Conservation (phyloP, 768 basidiomycete species). For the Xerocomellus amylosporus region DNA sequence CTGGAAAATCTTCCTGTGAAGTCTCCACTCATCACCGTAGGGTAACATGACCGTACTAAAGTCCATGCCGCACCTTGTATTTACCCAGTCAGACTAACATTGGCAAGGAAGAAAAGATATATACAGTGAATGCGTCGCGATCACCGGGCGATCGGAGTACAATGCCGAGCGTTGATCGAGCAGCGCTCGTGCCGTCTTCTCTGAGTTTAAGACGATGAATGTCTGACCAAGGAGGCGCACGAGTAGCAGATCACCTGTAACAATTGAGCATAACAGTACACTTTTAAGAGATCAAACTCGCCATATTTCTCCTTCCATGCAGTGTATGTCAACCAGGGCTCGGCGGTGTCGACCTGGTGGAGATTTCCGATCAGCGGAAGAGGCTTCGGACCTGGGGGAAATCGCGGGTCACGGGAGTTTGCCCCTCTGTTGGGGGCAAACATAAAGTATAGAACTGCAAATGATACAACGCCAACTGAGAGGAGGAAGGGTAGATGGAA, state of each 20-base stretch:
- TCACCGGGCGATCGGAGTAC: constrained; percentile 28
- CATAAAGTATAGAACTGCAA: constrained; percentile 1
- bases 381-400: constrained; percentile 33
- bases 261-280: background rate
- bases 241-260: constrained; percentile 21
- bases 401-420: constrained; percentile 9
- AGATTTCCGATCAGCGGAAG: constrained; percentile 31
- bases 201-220: constrained; percentile 29
- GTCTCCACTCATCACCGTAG: constrained; percentile 31
- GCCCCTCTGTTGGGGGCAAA: background rate
- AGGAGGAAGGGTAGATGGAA: background rate
- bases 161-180: constrained; percentile 28
- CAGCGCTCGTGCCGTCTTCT: constrained; percentile 25
- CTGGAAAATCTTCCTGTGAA: constrained; percentile 31
- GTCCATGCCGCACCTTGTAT: constrained; percentile 24
- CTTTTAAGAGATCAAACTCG: background rate
- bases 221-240: constrained; percentile 23
- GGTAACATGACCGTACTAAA: constrained; percentile 29
- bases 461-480: background rate
- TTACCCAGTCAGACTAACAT: background rate
- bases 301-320: constrained; percentile 35
- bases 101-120: background rate
- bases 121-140: constrained; percentile 18
- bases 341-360: constrained; percentile 23
- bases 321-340: constrained; percentile 36